Base-by-base conservation (phyloP, 352 stramenopile genomes). In the Pythium volutum region DNA sequence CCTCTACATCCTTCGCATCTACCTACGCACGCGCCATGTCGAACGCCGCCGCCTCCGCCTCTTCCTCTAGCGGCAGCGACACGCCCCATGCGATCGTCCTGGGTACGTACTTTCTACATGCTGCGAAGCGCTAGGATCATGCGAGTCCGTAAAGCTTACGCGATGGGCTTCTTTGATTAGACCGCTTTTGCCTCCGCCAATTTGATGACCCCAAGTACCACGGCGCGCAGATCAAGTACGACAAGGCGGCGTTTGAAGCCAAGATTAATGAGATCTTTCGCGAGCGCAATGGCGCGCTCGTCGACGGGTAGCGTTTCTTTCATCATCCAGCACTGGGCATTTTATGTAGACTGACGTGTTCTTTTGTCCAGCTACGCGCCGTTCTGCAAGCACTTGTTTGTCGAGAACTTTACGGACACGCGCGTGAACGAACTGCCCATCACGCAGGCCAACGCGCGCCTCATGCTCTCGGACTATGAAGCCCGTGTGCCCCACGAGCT, bases 331-430 rank as follows among this genome's bases (percentile, higher is more conserved):
- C 36, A 15, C 36, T 43, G 36, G 36, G 29, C n/a, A n/a, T n/a
- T n/a, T n/a, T n/a, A n/a, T n/a, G 10, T 29, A 10, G 11, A 29
- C 8, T 14, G 18, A 20, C 59, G 5, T 54, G 20, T 14, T 47
- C 15, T 22, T 29, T 23, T 11, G 7, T 10, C 22, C 34, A 97
- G 92, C 23, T 99, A 99, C 70, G 97, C 97, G 54, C 93, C 97
- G 31, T 99, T 99, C 79, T 99, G 97, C 81, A 99, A 99, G 84
- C 97, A 99, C 77, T 55, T 99, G 31, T 99, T 99, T 70, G 72
- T 99, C 31, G 77, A 92, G 20, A 99, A 99, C 77, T 97, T 97
- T 66, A 92, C 83, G 23, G 85, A 90, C 39, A 85, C 87, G 48
- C 81, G 84, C 49, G 89, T 95, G 71, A 95, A 92, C 29, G 94